Evolutionary conservation across 305 asterid species (phyloP).

Genomic region (Fraxinus paxiana): DNA sequence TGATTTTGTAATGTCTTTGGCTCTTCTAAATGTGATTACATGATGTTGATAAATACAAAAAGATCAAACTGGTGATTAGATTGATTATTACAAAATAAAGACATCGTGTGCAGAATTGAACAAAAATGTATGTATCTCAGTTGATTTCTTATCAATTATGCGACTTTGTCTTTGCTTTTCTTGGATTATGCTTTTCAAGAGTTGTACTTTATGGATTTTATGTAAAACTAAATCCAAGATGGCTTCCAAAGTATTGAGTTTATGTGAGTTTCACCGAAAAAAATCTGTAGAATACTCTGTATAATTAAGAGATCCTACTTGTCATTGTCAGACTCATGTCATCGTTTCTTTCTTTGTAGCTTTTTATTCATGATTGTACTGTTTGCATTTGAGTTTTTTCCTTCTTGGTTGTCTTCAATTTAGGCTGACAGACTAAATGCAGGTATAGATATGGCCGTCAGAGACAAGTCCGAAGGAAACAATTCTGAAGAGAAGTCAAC

Average conservation of each 20-base stretch:
- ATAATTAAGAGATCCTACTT: background rate
- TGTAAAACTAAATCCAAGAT: background rate
- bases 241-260: background rate
- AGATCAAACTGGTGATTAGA: background rate
- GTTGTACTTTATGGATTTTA: background rate
- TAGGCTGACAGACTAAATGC: slow-evolving; percentile 26
- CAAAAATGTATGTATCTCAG: background rate
- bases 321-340: background rate
- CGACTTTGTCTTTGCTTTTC: background rate
- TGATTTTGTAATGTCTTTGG: background rate
- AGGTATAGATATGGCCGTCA: slow-evolving; percentile 42
- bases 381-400: background rate
- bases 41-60: background rate
- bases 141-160: background rate
- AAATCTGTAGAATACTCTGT: background rate
- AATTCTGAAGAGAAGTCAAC: slow-evolving; percentile 24
- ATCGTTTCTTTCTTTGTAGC: background rate
- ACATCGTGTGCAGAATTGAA: background rate
- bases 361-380: background rate
- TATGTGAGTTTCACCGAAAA: background rate
- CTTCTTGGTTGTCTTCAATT: background rate
- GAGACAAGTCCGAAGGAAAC: slow-evolving; percentile 33
- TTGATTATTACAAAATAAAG: background rate
- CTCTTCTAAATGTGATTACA: background rate
- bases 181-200: background rate